Base-by-base conservation (phyloP, 805 yeast species). In the Kodamaea neixiangensis region DNA sequence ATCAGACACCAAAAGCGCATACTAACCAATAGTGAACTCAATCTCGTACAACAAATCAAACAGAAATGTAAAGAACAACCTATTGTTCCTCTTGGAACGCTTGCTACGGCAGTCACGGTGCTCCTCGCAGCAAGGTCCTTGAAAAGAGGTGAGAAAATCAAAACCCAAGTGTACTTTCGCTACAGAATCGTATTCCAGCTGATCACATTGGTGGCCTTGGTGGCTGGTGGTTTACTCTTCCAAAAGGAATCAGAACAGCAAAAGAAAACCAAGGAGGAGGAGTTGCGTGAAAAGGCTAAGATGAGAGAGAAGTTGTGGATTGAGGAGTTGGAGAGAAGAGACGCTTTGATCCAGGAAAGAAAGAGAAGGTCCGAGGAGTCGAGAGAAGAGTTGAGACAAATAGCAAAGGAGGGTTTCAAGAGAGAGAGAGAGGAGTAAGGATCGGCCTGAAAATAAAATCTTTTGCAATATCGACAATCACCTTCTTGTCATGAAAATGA, bases 141-240 rank as follows among this genome's bases (percentile, higher is more conserved):
- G 54, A 79, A 85, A 58, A 72, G 75, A 25, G 96, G 97, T 20
- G 83, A 89, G 58, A 79, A 84, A 54, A 72, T 75, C 41, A 82
- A 82, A 49, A 96, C 97, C 0, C 96, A 92, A 69, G 79, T 80
- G 45, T 91, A 89, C 82, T 92, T 89, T 75, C 79, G 93, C 59
- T 89, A 90, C 82, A 86, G 97, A 76, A 93, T 92, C 43, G 94
- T 81, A 0, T 77, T 90, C 59, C 97, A 92, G 69, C 89, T 87
- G 3, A 80, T 86, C 51, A 92, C 97, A 0, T 72, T 92, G 39
- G 84, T 83, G 13, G 96, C 97, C 0, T 73, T 92, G 46, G 85
- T 91, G 5, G 83, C 82, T 10, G 97, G 97, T 39, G 91, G 96
- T 3, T 76, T 76, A 58, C 73, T 79, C 52, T 89, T 80, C 66